phyloP scores from a whole-genome alignment of 2,329 filamentous ascomycete genomes.

The Diaporthe longicolla region DNA sequence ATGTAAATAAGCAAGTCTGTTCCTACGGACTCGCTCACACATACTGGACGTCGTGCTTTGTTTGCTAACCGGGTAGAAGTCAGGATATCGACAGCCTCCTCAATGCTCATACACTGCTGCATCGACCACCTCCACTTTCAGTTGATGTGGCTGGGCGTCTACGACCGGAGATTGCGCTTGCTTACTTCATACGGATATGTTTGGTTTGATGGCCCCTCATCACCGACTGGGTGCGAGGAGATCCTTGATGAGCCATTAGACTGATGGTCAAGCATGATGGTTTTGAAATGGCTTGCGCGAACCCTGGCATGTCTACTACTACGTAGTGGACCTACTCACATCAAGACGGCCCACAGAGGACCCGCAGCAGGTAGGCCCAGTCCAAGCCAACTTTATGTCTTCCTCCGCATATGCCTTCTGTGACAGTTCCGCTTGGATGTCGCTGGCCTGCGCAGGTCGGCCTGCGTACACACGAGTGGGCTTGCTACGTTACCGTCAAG shows the following conservation, averaged over 20 bases:
- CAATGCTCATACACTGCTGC: not conserved
- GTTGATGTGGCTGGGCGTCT: not conserved
- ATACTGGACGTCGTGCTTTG: not conserved
- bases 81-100: not conserved
- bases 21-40: not conserved
- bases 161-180: not conserved
- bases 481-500: conserved; percentile 8
- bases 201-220: not conserved
- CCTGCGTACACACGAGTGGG: not conserved
- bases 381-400: not conserved
- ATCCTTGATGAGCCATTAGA: not conserved
- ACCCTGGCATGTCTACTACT: not conserved
- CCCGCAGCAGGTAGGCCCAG: not conserved
- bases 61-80: not conserved
- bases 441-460: not conserved
- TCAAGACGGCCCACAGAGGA: not conserved
- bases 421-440: not conserved
- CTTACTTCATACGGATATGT: not conserved
- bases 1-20: not conserved
- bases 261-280: not conserved
- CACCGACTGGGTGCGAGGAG: not conserved
- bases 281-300: not conserved
- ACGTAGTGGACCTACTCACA: not conserved
- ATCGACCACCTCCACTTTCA: not conserved
- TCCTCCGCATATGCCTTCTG: not conserved